phyloP scores from a whole-genome alignment of 1,139 yeast genomes.

The Lodderomyces orthopsilosis region DNA sequence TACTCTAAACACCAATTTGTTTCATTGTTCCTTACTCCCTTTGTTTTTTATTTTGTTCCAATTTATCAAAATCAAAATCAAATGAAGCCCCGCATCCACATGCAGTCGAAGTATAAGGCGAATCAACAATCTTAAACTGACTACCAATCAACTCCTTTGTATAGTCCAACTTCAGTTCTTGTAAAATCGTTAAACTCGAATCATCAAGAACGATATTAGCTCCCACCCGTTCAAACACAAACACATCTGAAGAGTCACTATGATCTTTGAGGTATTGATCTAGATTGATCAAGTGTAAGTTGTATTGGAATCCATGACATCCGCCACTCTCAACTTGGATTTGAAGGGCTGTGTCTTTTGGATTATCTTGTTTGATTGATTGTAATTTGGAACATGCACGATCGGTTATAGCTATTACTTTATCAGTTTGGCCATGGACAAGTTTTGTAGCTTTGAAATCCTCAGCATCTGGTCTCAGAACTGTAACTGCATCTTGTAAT shows the following conservation, averaged over 20 bases:
- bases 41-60: conserved; percentile 21
- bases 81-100: conserved; percentile 98
- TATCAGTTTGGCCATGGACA: conserved; percentile 34
- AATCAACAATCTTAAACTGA: conserved; percentile 85
- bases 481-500: not conserved
- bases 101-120: conserved; percentile 85
- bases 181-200: conserved; percentile 73
- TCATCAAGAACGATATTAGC: conserved; percentile 79
- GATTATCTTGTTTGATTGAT: conserved; percentile 56
- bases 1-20: not conserved
- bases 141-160: conserved; percentile 93
- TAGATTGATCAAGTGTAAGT: conserved; percentile 58
- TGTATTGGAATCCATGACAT: conserved; percentile 96
- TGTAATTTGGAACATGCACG: conserved; percentile 52
- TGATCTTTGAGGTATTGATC: conserved; percentile 38
- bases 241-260: conserved; percentile 41
- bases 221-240: conserved; percentile 59
- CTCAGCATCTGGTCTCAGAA: conserved; percentile 19
- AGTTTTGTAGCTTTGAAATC: conserved; percentile 33
- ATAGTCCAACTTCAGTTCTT: conserved; percentile 86
- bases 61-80: conserved; percentile 75
- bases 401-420: conserved; percentile 39
- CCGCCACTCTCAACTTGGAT: conserved; percentile 96
- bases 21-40: not conserved
- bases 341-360: conserved; percentile 58